These are phyloP conservation scores for Fragaria ananassa DNA, from an alignment of 306 rosid genomes.

Conservation along the genomic window DNA sequence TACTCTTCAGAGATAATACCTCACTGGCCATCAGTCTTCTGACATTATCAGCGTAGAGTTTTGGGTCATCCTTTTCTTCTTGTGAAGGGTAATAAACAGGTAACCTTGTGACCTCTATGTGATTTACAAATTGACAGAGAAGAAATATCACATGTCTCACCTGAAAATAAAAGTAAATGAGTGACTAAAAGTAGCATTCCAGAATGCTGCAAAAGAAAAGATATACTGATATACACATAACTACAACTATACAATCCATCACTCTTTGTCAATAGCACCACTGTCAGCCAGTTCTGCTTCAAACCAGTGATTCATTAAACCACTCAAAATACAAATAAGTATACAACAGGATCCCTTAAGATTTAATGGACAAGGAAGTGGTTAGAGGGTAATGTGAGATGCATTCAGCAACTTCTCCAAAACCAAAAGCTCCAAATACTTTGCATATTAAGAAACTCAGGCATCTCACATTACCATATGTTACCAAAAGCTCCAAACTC, in stretches of 20 bases:
- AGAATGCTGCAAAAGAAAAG: not conserved
- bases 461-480: too few relatives aligned
- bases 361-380: not conserved
- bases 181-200: not conserved
- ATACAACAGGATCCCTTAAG: not conserved
- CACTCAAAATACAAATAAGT: not conserved
- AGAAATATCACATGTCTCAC: slow-evolving; percentile 86
- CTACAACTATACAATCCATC: not conserved
- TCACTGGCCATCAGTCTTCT: slow-evolving; percentile 90
- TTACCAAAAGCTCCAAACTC: too few relatives aligned
- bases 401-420: not conserved
- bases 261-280: not conserved
- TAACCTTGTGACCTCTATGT: slow-evolving; percentile 67
- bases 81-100: slow-evolving; percentile 74
- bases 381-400: not conserved
- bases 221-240: not conserved
- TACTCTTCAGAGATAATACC: slow-evolving; percentile 42
- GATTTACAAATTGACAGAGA: slow-evolving; percentile 87
- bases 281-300: not conserved
- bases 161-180: slow-evolving; percentile 42
- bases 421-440: not conserved
- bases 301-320: not conserved
- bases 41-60: slow-evolving; percentile 64
- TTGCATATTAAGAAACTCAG: slow-evolving; percentile 24
- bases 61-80: slow-evolving; percentile 89